Evolutionary conservation across 2,329 filamentous ascomycete genomes (phyloP).

Genomic region (Ophiostoma fasciatum): DNA sequence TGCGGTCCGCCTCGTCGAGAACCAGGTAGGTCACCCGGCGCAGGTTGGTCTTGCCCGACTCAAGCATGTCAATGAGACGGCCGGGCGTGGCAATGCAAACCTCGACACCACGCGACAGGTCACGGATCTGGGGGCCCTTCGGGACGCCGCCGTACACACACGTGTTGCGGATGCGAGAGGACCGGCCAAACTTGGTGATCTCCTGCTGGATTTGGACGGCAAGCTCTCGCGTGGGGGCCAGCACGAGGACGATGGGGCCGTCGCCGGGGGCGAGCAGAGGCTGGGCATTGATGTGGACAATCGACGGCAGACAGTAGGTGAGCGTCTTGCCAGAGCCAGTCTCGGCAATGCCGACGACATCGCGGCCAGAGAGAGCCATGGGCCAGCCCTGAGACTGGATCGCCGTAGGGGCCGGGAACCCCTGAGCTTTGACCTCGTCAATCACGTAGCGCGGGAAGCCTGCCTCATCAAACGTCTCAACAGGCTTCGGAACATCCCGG

Average conservation of each 20-base stretch:
- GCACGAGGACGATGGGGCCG: slow-evolving; percentile 88
- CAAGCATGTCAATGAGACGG: slow-evolving; percentile 96
- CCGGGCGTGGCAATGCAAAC: slow-evolving; percentile 97
- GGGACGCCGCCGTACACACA: slow-evolving; percentile 99
- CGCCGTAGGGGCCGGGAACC: slow-evolving; percentile 82
- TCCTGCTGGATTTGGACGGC: slow-evolving; percentile 98
- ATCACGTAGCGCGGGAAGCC: slow-evolving; percentile 95
- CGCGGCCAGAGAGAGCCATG: slow-evolving; percentile 94
- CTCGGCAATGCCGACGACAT: slow-evolving; percentile 98
- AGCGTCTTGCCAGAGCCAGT: slow-evolving; percentile 98
- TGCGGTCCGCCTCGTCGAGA: slow-evolving; percentile 96
- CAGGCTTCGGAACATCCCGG: slow-evolving; percentile 72
- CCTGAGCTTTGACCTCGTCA: slow-evolving; percentile 96
- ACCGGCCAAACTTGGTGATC: slow-evolving; percentile 97
- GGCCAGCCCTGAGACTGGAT: slow-evolving; percentile 99
- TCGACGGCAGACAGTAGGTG: slow-evolving; percentile 93
- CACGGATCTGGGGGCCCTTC: slow-evolving; percentile 92
- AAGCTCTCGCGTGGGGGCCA: slow-evolving; percentile 92
- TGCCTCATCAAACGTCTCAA: slow-evolving; percentile 95
- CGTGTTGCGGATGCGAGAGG: slow-evolving; percentile 93
- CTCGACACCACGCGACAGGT: slow-evolving; percentile 88
- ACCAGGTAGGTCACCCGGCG: slow-evolving; percentile 96
- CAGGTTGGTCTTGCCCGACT: slow-evolving; percentile 94
- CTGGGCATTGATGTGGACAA: slow-evolving; percentile 99
- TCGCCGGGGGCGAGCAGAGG: slow-evolving; percentile 89